A percentile compares a stretch with the other conserved stretches of the same genome.
phyloP scores from a whole-genome alignment of 352 stramenopile species.

The Nothophytophthora sp. region DNA sequence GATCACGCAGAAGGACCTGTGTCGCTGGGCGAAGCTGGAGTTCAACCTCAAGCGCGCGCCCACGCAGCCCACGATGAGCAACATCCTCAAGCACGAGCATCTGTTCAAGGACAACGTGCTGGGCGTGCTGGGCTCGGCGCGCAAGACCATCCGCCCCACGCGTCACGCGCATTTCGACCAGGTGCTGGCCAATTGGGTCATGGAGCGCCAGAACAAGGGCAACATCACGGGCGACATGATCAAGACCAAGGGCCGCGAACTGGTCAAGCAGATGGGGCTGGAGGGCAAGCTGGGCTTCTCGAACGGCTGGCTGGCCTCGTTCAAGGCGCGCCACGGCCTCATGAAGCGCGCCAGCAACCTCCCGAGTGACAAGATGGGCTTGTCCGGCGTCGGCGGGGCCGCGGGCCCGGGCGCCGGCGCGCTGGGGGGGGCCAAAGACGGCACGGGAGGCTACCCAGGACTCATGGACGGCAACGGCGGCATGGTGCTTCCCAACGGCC shows the following conservation, averaged over 20 bases:
- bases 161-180: conserved; percentile 82
- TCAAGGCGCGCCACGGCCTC: conserved; percentile 83
- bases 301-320: conserved; percentile 85
- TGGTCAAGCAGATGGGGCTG: conserved; percentile 83
- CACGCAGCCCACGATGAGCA: conserved; percentile 81
- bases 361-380: conserved; percentile 34
- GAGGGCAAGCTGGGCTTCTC: conserved; percentile 86
- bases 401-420: no score
- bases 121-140: conserved; percentile 70
- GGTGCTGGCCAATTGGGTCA: conserved; percentile 88
- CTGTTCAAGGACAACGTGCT: conserved; percentile 86
- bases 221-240: conserved; percentile 91
- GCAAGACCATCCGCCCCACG: conserved; percentile 85
- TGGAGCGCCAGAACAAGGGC: conserved; percentile 87
- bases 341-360: conserved; percentile 62
- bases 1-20: conserved; percentile 89
- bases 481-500: conserved; percentile 52
- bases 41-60: conserved; percentile 84
- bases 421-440: conserved; percentile 16
- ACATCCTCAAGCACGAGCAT: conserved; percentile 89
- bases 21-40: conserved; percentile 88
- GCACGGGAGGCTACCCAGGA: conserved; percentile 21
- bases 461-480: conserved; percentile 50
- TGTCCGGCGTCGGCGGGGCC: background rate
- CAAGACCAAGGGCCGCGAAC: conserved; percentile 81